phyloP scores from a whole-genome alignment of 768 basidiomycete species.

The Kwoniella pini region DNA sequence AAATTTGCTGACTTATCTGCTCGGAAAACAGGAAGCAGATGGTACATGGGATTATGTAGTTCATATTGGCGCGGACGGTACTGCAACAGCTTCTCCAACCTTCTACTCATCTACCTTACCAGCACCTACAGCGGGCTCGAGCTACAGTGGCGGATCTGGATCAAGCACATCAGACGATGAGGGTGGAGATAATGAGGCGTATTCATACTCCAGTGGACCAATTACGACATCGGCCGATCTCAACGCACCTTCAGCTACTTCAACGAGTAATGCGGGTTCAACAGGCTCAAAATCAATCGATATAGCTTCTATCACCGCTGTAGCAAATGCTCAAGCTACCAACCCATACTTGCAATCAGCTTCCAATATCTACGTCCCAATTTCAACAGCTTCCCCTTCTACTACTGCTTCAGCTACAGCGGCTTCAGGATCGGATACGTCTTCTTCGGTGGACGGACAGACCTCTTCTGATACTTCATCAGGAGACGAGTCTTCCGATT shows the following conservation, averaged over 20 bases:
- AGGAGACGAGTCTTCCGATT: constrained; percentile 3
- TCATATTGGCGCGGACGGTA: constrained; percentile 50
- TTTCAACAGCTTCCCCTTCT: constrained; percentile 9
- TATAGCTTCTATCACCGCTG: constrained; percentile 6
- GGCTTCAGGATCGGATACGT: constrained; percentile 12
- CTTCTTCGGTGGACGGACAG: constrained; percentile 9
- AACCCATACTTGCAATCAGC: constrained; percentile 21
- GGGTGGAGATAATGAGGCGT: not conserved
- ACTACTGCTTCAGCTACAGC: not conserved
- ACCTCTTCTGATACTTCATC: not conserved
- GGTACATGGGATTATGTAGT: constrained; percentile 54
- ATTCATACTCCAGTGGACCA: constrained; percentile 10
- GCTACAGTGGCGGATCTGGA: not conserved
- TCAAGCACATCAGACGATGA: constrained; percentile 7
- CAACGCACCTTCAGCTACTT: constrained; percentile 6
- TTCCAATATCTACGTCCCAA: constrained; percentile 17
- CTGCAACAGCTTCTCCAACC: constrained; percentile 47
- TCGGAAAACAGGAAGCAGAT: constrained; percentile 42
- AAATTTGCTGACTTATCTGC: not conserved
- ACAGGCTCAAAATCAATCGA: constrained; percentile 1
- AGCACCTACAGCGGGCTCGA: constrained; percentile 8
- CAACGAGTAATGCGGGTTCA: constrained; percentile 5
- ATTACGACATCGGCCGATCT: constrained; percentile 18
- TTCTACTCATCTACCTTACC: constrained; percentile 15
- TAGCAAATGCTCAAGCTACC: constrained; percentile 1